phyloP scores from a whole-genome alignment of 495 filamentous ascomycete species.

The Neurospora sp. region DNA sequence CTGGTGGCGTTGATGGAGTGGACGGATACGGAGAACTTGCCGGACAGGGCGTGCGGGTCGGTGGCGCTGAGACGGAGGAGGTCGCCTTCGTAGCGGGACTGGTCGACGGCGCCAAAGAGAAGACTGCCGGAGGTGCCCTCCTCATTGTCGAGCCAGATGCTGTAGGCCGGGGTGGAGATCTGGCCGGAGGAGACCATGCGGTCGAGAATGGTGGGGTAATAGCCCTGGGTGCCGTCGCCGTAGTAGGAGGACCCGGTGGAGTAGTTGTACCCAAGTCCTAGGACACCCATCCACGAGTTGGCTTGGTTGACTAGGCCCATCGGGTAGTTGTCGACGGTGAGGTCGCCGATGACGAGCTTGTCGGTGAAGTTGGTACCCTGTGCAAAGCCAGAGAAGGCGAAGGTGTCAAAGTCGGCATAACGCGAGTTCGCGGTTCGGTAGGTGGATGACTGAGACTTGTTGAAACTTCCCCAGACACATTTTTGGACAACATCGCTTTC shows the following conservation, averaged over 20 bases:
- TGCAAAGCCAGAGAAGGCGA: slow-evolving; percentile 56
- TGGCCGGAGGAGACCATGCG: slow-evolving; percentile 51
- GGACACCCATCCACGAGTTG: slow-evolving; percentile 52
- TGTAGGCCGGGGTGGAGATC: slow-evolving; percentile 68
- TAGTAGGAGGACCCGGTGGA: slow-evolving; percentile 34
- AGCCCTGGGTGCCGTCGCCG: slow-evolving; percentile 8
- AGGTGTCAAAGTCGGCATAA: slow-evolving; percentile 52
- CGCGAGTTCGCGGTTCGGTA: slow-evolving; percentile 45
- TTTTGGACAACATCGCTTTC: not conserved
- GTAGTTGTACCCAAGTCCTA: slow-evolving; percentile 64
- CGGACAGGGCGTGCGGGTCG: slow-evolving; percentile 21
- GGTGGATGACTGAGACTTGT: slow-evolving; percentile 52
- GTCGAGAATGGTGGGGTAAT: slow-evolving; percentile 61
- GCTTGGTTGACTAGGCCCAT: slow-evolving; percentile 62
- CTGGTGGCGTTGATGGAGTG: slow-evolving; percentile 25
- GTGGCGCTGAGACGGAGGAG: slow-evolving; percentile 48
- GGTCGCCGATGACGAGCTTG: slow-evolving; percentile 50
- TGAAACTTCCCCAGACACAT: slow-evolving; percentile 32
- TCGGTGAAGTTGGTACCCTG: slow-evolving; percentile 64
- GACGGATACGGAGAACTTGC: slow-evolving; percentile 56
- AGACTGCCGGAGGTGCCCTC: slow-evolving; percentile 57
- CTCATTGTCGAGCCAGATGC: slow-evolving; percentile 64
- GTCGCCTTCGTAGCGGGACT: slow-evolving; percentile 55
- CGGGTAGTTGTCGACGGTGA: slow-evolving; percentile 51
- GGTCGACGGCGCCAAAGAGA: slow-evolving; percentile 77